Evolutionary conservation across 1,284 basidiomycete genomes (phyloP).

Genomic region (Pulveroboletus sp.): DNA sequence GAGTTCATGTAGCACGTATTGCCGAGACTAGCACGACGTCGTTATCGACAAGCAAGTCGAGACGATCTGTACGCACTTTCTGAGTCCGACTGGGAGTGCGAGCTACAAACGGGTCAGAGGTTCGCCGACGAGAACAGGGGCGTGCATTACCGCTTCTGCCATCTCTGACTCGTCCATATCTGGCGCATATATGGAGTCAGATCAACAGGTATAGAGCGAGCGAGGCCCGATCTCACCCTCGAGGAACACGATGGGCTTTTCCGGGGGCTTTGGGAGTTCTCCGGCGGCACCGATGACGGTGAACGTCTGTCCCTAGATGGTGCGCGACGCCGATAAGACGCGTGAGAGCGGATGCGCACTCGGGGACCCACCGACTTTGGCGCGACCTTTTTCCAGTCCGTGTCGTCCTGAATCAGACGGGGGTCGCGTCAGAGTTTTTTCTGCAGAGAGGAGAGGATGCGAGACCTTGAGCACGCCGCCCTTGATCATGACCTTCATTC

Average conservation of each 20-base stretch:
- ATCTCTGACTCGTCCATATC: constrained; percentile 87
- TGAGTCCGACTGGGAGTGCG: constrained; percentile 68
- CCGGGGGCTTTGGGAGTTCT: constrained; percentile 86
- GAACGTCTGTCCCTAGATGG: constrained; percentile 67
- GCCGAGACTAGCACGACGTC: constrained; percentile 54
- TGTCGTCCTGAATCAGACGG: constrained; percentile 71
- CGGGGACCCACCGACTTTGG: constrained; percentile 67
- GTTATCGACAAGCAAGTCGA: neutral
- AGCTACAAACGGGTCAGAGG: constrained; percentile 40
- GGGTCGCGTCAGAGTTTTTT: neutral
- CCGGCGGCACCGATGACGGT: constrained; percentile 93
- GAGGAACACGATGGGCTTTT: constrained; percentile 77
- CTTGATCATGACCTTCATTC: constrained; percentile 98
- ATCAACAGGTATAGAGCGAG: neutral
- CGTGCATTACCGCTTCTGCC: constrained; percentile 67
- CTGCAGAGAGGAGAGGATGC: constrained; percentile 9
- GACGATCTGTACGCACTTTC: constrained; percentile 47
- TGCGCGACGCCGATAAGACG: neutral
- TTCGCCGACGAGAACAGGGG: constrained; percentile 5
- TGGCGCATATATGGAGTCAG: constrained; percentile 34
- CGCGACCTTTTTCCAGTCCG: constrained; percentile 79
- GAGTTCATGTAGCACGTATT: constrained; percentile 98
- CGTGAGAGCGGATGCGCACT: neutral
- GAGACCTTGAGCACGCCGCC: constrained; percentile 86
- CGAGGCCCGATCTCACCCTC: constrained; percentile 51